Evolutionary conservation across 2,329 filamentous ascomycete genomes (phyloP).

Genomic region (Pseudogymnoascus sp.): DNA sequence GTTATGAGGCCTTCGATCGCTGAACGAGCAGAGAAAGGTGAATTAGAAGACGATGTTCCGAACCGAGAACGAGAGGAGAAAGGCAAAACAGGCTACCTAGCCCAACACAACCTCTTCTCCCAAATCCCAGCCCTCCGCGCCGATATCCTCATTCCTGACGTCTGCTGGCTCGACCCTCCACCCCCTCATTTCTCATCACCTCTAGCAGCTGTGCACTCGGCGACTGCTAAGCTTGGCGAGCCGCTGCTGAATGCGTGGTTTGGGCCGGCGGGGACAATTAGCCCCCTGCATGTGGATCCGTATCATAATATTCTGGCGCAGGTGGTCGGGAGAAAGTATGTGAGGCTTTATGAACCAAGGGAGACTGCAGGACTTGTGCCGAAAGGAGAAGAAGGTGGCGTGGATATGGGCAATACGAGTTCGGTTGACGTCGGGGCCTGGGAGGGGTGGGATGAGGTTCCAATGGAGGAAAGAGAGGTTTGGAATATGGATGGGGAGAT

Average conservation of each 20-base stretch:
- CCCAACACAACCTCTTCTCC: conserved; percentile 78
- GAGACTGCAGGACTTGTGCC: conserved; percentile 52
- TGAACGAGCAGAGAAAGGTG: conserved; percentile 11
- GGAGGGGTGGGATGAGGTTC: conserved; percentile 42
- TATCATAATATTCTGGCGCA: conserved; percentile 91
- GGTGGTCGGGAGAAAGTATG: conserved; percentile 82
- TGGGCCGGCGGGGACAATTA: conserved; percentile 79
- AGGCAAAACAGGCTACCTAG: conserved; percentile 59
- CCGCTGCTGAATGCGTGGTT: conserved; percentile 88
- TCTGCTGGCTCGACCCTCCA: conserved; percentile 67
- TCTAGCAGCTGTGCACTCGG: conserved; percentile 32
- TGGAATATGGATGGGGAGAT: conserved; percentile 10
- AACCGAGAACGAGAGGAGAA: neutral
- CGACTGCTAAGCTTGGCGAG: conserved; percentile 36
- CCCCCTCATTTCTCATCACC: conserved; percentile 40
- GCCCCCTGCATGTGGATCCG: conserved; percentile 85
- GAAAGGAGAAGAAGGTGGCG: conserved; percentile 54
- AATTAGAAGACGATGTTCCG: conserved; percentile 16
- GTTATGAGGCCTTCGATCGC: conserved; percentile 13
- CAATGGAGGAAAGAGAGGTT: conserved; percentile 11
- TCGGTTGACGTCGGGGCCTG: conserved; percentile 64
- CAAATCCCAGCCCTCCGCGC: conserved; percentile 70
- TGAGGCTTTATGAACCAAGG: conserved; percentile 73
- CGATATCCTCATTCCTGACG: conserved; percentile 76
- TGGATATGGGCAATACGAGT: conserved; percentile 93